Conservation (phyloP, 1,139 yeast genomes). For the Pichia sp. region DNA sequence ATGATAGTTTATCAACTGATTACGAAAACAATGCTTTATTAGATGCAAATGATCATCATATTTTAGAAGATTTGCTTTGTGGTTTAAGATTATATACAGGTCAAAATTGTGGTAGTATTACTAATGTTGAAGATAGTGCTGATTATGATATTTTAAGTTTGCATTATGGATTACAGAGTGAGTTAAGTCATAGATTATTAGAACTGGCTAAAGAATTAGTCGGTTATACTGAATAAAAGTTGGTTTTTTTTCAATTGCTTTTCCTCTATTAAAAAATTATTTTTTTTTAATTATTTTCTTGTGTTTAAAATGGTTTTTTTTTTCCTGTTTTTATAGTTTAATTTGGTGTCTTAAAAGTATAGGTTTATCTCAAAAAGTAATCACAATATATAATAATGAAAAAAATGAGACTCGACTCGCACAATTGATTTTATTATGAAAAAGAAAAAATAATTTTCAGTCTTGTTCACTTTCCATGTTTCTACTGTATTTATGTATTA, state of each 20-base stretch:
- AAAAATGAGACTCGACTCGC: too few relatives aligned
- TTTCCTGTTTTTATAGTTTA: too few relatives aligned
- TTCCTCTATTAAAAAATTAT: neutral
- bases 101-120: constrained; percentile 5
- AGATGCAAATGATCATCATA: constrained; percentile 3
- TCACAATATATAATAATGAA: too few relatives aligned
- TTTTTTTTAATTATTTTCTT: neutral
- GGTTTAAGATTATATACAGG: constrained; percentile 15
- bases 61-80: constrained; percentile 14
- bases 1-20: too few relatives aligned
- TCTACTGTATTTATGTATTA: too few relatives aligned
- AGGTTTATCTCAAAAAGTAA: too few relatives aligned
- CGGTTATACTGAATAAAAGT: constrained; percentile 19
- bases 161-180: constrained; percentile 26
- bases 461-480: too few relatives aligned
- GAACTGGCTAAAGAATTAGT: constrained; percentile 24
- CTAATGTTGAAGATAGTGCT: constrained; percentile 10
- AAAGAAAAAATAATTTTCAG: too few relatives aligned
- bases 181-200: constrained; percentile 25
- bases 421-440: too few relatives aligned
- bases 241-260: neutral
- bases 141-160: constrained; percentile 21
- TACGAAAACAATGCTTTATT: neutral
- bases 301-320: neutral
- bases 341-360: too few relatives aligned